A percentile compares a stretch with the other conserved stretches of the same genome.
phyloP scores from a whole-genome alignment of 2,329 filamentous ascomycete species.

The Periconia sp. region DNA sequence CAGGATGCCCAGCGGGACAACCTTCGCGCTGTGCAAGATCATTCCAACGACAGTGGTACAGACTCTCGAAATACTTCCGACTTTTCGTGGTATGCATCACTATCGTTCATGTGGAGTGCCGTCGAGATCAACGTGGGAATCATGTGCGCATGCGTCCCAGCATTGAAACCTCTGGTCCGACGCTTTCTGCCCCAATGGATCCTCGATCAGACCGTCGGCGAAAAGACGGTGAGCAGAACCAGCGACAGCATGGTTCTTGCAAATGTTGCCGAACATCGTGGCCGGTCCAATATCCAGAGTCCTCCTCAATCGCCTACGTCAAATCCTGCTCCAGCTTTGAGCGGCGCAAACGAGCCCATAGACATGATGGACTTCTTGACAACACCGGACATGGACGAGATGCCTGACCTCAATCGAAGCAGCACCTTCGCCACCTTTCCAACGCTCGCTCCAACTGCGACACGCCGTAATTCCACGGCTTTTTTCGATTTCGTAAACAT shows the following conservation, averaged over 20 bases:
- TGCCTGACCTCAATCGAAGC: conserved; percentile 42
- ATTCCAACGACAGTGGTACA: conserved; percentile 27
- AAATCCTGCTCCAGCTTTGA: conserved; percentile 27
- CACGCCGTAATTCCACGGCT: conserved; percentile 45
- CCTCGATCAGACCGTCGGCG: conserved; percentile 51
- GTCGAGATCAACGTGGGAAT: conserved; percentile 92
- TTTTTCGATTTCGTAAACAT: conserved; percentile 83
- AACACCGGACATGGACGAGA: conserved; percentile 51
- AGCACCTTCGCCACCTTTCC: conserved; percentile 40
- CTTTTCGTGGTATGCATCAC: conserved; percentile 74
- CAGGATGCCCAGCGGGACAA: conserved; percentile 69
- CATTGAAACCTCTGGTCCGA: conserved; percentile 82
- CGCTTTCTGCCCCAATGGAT: conserved; percentile 64
- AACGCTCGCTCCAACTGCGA: conserved; percentile 27
- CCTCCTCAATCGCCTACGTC: conserved; percentile 30
- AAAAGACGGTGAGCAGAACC: conserved; percentile 32
- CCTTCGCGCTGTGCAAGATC: conserved; percentile 48
- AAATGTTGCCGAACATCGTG: conserved; percentile 29
- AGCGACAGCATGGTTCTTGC: conserved; percentile 36
- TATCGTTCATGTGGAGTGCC: conserved; percentile 92
- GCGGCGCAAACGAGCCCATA: conserved; percentile 39
- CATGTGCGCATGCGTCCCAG: conserved; percentile 90
- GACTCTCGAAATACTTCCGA: conserved; percentile 53
- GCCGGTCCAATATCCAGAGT: conserved; percentile 21
- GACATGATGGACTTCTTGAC: conserved; percentile 62